A percentile compares a stretch with the other conserved stretches of the same genome.
Conservation (phyloP, 257 asterid species). For the Oldenlandia corymbosa region DNA sequence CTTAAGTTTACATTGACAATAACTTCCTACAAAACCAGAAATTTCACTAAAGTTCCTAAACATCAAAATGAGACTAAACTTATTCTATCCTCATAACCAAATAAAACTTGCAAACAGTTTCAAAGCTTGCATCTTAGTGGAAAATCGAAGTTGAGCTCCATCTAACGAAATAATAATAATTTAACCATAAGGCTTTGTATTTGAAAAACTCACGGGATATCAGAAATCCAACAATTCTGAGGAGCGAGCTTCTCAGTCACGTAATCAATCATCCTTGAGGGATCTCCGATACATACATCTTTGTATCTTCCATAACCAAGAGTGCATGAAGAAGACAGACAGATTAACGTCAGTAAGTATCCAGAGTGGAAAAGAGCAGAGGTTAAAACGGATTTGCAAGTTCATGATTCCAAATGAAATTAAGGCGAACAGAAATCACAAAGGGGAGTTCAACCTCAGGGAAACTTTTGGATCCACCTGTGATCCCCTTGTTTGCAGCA, state of each 20-base stretch:
- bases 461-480: slow-evolving; percentile 33
- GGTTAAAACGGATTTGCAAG: not conserved
- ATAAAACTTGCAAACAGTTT: not conserved
- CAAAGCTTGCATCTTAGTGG: slow-evolving; percentile 8
- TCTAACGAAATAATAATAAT: no score
- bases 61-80: not conserved
- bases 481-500: slow-evolving; percentile 48
- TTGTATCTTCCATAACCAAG: slow-evolving; percentile 42
- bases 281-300: slow-evolving; percentile 67
- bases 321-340: not conserved
- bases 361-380: not conserved
- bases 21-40: not conserved
- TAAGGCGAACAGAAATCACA: not conserved
- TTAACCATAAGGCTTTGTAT: not conserved
- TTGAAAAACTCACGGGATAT: slow-evolving; percentile 55
- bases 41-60: not conserved
- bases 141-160: not conserved
- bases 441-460: slow-evolving; percentile 37
- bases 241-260: slow-evolving; percentile 49
- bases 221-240: slow-evolving; percentile 71
- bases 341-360: not conserved
- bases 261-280: slow-evolving; percentile 33
- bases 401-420: not conserved
- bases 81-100: not conserved
- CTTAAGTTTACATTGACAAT: not conserved